Evolutionary conservation across 306 rosid species (phyloP).

Genomic region (Fragaria iinumae): DNA sequence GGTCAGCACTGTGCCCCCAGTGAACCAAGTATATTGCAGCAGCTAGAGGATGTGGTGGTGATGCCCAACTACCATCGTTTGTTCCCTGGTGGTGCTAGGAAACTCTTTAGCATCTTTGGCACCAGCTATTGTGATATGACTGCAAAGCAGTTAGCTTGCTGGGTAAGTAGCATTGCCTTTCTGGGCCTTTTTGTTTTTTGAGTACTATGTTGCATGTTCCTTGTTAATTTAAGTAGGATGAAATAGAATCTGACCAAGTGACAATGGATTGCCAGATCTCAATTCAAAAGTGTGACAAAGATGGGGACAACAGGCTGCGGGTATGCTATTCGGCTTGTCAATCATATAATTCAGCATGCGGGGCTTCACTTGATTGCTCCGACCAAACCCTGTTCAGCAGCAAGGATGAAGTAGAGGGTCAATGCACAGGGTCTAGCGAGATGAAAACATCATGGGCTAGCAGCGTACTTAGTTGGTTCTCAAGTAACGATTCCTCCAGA

Average conservation of each 20-base stretch:
- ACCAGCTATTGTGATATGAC: slow-evolving; percentile 84
- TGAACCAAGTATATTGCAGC: slow-evolving; percentile 88
- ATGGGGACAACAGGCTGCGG: slow-evolving; percentile 90
- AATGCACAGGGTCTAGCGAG: slow-evolving; percentile 87
- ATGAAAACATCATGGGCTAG: slow-evolving; percentile 64
- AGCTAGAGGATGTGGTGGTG: slow-evolving; percentile 93
- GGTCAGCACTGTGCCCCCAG: slow-evolving; percentile 98
- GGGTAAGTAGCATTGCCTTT: slow-evolving; percentile 49
- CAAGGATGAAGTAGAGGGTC: slow-evolving; percentile 71
- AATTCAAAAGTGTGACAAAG: slow-evolving; percentile 85
- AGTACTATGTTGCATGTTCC: not conserved
- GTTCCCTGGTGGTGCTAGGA: slow-evolving; percentile 95
- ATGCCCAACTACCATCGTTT: slow-evolving; percentile 91
- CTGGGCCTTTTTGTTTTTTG: not conserved
- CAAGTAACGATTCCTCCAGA: slow-evolving; percentile 56
- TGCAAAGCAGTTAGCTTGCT: slow-evolving; percentile 93
- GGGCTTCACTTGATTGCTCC: slow-evolving; percentile 93
- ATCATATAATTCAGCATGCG: slow-evolving; percentile 89
- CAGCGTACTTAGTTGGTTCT: slow-evolving; percentile 47
- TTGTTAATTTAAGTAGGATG: not conserved
- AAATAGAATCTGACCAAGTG: not conserved
- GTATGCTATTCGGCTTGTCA: slow-evolving; percentile 93
- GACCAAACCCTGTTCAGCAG: slow-evolving; percentile 91
- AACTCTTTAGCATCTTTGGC: slow-evolving; percentile 77
- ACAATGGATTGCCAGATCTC: slow-evolving; percentile 60